Base-by-base conservation (phyloP, 768 basidiomycete genomes). In the Hygrocybe punicea region DNA sequence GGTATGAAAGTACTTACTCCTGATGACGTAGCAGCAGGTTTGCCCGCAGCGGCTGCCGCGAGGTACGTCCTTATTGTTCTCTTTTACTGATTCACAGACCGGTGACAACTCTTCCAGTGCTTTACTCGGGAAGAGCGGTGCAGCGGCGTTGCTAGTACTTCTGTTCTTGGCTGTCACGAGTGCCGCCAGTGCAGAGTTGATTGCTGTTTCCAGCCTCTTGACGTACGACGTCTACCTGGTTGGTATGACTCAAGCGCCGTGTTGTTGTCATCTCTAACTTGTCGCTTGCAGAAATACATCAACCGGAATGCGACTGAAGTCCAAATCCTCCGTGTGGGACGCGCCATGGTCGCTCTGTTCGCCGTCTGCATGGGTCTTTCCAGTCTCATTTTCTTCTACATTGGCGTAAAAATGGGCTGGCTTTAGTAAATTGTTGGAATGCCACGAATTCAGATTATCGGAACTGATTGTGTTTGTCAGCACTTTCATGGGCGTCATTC, bases 401-500 rank as follows among this genome's bases (percentile, higher is more conserved):
- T 94, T 61, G 93, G 93, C 7, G 85, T 95, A 23, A 90, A 87
- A 23, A 88, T 95, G 88, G 93, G 93, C 21, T 95, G 92, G 91
- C 85, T 95, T 54, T 94, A 94, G 87, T 91, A 61, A 52, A 86
- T 78, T 23, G 23, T 10, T 40, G 17, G 24, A 42, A 7, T n/a
- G 2, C 17, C 8, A 8, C 29, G 29, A n/a, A 40, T 9, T 40
- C 52, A 48, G 50, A 46, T 34, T 49, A 8, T 37, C 13, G 8
- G n/a, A 33, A 9, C 51, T 48, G 6, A 25, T 11, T 42, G 6
- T 10, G 14, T 19, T 24, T 9, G 53, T 16, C 56, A 90, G 89
- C 19, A 88, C 86, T 6, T 91, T 91, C 71, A 92, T 92, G 90
- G 91, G 92, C 2, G 87, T 91, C 50, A 82, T 91, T 37, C 80